phyloP scores from a whole-genome alignment of 2,329 filamentous ascomycete genomes.

The Samsoniella hepiali region DNA sequence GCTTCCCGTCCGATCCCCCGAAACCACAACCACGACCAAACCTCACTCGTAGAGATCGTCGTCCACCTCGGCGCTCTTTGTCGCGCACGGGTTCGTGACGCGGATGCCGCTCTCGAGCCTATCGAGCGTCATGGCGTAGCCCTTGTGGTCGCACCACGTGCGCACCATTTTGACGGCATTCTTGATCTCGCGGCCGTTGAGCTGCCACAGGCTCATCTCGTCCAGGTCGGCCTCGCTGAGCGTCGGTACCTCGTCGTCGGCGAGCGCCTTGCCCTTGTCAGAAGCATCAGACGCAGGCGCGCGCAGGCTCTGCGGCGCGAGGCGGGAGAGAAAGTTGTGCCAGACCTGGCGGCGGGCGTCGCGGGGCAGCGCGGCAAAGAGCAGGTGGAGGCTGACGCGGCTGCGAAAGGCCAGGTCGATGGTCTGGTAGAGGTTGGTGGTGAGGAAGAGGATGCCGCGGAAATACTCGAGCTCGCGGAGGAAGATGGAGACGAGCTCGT shows the following conservation, averaged over 20 bases:
- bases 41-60: not conserved
- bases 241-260: conserved; percentile 2
- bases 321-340: conserved; percentile 43
- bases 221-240: conserved; percentile 35
- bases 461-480: conserved; percentile 45
- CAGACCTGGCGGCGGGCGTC: conserved; percentile 41
- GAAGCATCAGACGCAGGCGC: not conserved
- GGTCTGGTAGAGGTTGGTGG: conserved; percentile 41
- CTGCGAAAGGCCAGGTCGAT: conserved; percentile 45
- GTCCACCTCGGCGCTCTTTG: conserved; percentile 30
- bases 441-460: conserved; percentile 44
- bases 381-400: conserved; percentile 45
- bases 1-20: not conserved
- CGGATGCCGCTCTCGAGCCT: conserved; percentile 44
- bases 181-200: conserved; percentile 48
- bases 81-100: conserved; percentile 43
- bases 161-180: conserved; percentile 45
- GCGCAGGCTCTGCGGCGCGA: conserved; percentile 24
- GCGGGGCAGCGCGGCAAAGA: conserved; percentile 39
- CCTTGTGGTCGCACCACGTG: conserved; percentile 44
- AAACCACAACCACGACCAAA: not conserved
- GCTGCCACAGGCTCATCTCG: conserved; percentile 38
- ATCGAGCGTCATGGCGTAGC: conserved; percentile 39
- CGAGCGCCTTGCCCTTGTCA: conserved; percentile 6
- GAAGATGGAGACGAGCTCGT: conserved; percentile 48